Conservation (phyloP, 2,329 filamentous ascomycete genomes). For the Chaetomiaceae sp. region DNA sequence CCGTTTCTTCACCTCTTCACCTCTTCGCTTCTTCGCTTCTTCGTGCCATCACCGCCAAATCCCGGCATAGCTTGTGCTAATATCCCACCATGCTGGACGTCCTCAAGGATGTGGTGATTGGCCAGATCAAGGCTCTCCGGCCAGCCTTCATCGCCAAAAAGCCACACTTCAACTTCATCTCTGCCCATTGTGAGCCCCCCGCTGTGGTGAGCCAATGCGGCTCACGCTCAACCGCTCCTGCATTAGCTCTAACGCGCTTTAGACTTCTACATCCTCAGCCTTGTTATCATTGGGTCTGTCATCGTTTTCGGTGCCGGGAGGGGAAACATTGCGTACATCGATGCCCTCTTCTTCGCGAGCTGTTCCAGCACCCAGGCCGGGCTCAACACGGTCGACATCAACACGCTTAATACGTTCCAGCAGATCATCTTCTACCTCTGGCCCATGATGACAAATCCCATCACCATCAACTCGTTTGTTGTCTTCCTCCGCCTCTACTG, state of each 20-base stretch:
- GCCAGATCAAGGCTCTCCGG: slow-evolving; percentile 45
- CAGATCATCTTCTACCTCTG: slow-evolving; percentile 69
- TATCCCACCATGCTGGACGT: slow-evolving; percentile 14
- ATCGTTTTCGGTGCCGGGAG: slow-evolving; percentile 61
- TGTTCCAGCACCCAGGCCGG: slow-evolving; percentile 89
- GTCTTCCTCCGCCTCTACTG: slow-evolving; percentile 93
- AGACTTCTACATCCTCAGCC: slow-evolving; percentile 77
- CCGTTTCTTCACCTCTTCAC: too few species aligned
- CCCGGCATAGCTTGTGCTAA: too few species aligned
- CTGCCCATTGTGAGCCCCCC: slow-evolving; percentile 62
- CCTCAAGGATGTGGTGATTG: slow-evolving; percentile 8
- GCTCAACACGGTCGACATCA: slow-evolving; percentile 73
- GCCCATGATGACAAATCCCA: slow-evolving; percentile 72
- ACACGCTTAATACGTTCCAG: slow-evolving; percentile 64
- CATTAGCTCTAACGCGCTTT: too few species aligned
- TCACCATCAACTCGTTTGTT: slow-evolving; percentile 77
- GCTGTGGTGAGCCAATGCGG: too few species aligned
- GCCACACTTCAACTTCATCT: slow-evolving; percentile 76
- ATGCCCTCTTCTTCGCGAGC: slow-evolving; percentile 82
- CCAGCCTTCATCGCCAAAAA: slow-evolving; percentile 55
- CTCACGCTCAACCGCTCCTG: too few species aligned
- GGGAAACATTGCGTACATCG: slow-evolving; percentile 67
- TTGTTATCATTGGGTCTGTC: slow-evolving; percentile 69
- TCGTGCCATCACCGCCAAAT: too few species aligned
- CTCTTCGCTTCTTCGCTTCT: too few species aligned